phyloP scores from a whole-genome alignment of 306 rosid species.

The Prunus mume region DNA sequence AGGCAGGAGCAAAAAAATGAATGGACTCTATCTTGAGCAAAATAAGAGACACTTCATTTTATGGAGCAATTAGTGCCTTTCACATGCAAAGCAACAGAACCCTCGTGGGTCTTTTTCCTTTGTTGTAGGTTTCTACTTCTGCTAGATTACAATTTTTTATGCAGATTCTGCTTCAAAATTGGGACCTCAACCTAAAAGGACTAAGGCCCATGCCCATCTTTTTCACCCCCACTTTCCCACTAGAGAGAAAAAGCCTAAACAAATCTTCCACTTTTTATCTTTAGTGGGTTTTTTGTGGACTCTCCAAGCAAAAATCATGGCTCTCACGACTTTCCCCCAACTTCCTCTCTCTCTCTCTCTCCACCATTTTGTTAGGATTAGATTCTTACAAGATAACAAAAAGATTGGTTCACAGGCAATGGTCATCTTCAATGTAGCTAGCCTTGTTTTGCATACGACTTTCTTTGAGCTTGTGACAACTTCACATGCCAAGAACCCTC shows the following conservation, averaged over 20 bases:
- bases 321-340: conserved; percentile 31
- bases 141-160: conserved; percentile 34
- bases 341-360: background rate
- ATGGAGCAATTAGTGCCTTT: conserved; percentile 2
- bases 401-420: conserved; percentile 41
- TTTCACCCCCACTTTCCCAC: conserved; percentile 33
- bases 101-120: conserved; percentile 36
- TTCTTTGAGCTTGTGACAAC: conserved; percentile 33
- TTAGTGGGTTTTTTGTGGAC: conserved; percentile 43
- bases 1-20: conserved; percentile 6
- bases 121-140: conserved; percentile 14
- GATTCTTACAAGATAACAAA: conserved; percentile 51
- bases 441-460: conserved; percentile 26
- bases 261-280: conserved; percentile 31
- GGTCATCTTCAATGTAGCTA: conserved; percentile 33
- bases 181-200: conserved; percentile 18
- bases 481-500: conserved; percentile 47
- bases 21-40: background rate
- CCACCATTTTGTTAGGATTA: conserved; percentile 32
- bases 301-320: conserved; percentile 44
- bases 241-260: conserved; percentile 18
- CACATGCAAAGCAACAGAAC: conserved; percentile 34
- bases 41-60: background rate
- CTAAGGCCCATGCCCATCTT: conserved; percentile 5
- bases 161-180: conserved; percentile 20